phyloP scores from a whole-genome alignment of 73 alveolate species.

The Tetrahymena thermophila region DNA sequence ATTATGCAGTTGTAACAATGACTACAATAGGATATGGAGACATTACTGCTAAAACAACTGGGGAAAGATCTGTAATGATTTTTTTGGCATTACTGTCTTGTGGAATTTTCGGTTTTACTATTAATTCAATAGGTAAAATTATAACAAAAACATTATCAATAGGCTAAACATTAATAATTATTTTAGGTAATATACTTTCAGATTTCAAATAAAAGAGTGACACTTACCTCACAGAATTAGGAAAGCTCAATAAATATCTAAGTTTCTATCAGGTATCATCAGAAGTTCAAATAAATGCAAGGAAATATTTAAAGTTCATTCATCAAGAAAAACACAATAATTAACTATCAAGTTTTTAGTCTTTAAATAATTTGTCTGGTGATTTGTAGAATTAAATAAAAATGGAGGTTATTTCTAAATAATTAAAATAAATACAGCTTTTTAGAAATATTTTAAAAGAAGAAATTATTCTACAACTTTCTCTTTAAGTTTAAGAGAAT shows the following conservation, averaged over 20 bases:
- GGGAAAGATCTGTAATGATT: background rate
- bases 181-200: background rate
- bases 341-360: background rate
- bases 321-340: background rate
- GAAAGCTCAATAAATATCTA: background rate
- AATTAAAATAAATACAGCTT: background rate
- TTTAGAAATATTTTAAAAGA: background rate
- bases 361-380: background rate
- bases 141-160: background rate
- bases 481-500: background rate
- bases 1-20: background rate
- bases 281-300: background rate
- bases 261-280: background rate
- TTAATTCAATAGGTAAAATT: background rate
- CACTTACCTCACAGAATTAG: background rate
- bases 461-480: background rate
- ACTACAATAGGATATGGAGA: background rate
- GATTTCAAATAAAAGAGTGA: background rate
- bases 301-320: background rate
- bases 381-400: background rate
- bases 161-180: background rate
- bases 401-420: background rate
- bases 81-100: background rate
- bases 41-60: background rate
- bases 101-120: background rate